Evolutionary conservation across 208 protist species (phyloP), one percentile per base, ranked within the genome.

Genomic region (Leishmania guyanensis): DNA sequence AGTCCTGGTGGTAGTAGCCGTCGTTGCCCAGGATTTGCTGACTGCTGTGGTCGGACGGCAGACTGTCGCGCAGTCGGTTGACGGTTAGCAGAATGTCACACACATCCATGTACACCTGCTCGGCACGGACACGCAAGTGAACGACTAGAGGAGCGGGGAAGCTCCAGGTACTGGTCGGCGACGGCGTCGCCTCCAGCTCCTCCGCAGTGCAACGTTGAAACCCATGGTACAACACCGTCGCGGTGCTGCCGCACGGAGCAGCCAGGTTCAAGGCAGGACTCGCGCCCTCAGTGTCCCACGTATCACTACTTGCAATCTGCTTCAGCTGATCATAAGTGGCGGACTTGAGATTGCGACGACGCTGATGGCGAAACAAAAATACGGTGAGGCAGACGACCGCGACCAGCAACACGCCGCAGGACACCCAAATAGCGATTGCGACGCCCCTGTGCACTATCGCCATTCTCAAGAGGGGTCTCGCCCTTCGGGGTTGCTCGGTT

Each of bases 31-130:
- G 83, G 39, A 96, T 43, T 71, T 77, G 58, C n/a, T 36, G 64
- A 43, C 56, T 26, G 53, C 79, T 78, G 39, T 51, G 51, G 33
- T 80, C 83, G 10, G 66, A 46, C 46, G 77, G 51, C 53, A 71
- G 22, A 50, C 73, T 70, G 48, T 86, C 82, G 29, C 82, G 78
- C 65, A 82, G 33, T 29, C 82, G 82, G 36, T 86, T 66, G 3
- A 92, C 86, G 17, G 88, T 88, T 8, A 94, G 62, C 29, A 92
- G 81, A 64, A 94, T 88, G 73, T 94, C 86, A 50, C 83, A 88
- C 54, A 71, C 33, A n/a, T 88, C 75, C 70, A 75, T 74, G 78
- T 66, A 75, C 68, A 56, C 53, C 75, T 79, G 71, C 39, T 79
- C 77, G 20, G 33, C 78, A 16, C 77, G 81, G 26, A 79, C 78